phyloP scores from a whole-genome alignment of 1,139 yeast genomes.

The Protomyces arabidopsidicola region DNA sequence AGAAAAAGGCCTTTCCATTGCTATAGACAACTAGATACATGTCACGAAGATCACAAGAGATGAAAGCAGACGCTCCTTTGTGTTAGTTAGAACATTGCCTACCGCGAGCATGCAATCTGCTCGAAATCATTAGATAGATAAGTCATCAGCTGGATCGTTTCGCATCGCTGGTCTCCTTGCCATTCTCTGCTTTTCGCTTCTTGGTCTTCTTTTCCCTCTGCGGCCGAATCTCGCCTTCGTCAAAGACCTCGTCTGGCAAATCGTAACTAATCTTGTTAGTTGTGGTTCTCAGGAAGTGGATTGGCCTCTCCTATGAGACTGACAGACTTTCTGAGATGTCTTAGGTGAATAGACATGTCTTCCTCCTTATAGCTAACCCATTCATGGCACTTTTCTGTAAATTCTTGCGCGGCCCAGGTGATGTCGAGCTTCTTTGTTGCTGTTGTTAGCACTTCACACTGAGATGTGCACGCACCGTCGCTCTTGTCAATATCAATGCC shows the following conservation, averaged over 20 bases:
- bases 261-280: slow-evolving; percentile 48
- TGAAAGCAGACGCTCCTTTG: no score
- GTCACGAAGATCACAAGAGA: no score
- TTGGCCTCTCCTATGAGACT: not conserved
- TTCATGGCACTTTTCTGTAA: slow-evolving; percentile 68
- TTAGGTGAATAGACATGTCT: slow-evolving; percentile 56
- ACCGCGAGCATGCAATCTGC: no score
- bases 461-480: slow-evolving; percentile 33
- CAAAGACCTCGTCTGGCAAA: slow-evolving; percentile 77
- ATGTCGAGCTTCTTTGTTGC: slow-evolving; percentile 63
- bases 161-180: not conserved
- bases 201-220: slow-evolving; percentile 22
- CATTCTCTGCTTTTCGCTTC: slow-evolving; percentile 17
- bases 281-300: not conserved
- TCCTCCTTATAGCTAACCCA: slow-evolving; percentile 64
- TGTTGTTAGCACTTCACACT: slow-evolving; percentile 20
- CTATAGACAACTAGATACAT: no score
- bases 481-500: slow-evolving; percentile 66
- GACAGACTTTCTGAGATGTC: slow-evolving; percentile 59
- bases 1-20: no score
- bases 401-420: slow-evolving; percentile 87
- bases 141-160: no score
- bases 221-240: slow-evolving; percentile 61
- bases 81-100: no score
- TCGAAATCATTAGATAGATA: no score